Evolutionary conservation across 2,329 filamentous ascomycete species (phyloP).

Genomic region (Aotearoamyces nothofagi): DNA sequence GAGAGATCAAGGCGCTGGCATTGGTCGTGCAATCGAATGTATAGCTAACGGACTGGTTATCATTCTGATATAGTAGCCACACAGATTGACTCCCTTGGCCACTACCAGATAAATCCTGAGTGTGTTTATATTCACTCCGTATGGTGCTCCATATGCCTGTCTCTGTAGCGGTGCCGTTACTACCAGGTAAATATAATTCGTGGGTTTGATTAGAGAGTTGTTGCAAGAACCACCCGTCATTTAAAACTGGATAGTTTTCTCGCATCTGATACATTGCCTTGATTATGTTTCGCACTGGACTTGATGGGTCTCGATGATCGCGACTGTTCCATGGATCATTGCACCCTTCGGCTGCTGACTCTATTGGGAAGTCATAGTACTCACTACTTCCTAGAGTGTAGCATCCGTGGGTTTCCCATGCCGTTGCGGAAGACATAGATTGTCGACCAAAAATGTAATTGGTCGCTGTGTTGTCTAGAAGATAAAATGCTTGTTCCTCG

Average conservation of each 20-base stretch:
- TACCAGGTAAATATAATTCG: slow-evolving; percentile 34
- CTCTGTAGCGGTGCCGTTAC: slow-evolving; percentile 33
- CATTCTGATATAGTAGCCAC: slow-evolving; percentile 36
- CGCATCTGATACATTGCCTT: slow-evolving; percentile 47
- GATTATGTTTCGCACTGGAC: slow-evolving; percentile 41
- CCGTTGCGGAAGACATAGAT: slow-evolving; percentile 42
- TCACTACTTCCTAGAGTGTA: slow-evolving; percentile 39
- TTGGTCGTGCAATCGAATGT: slow-evolving; percentile 36
- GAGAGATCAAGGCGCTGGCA: slow-evolving; percentile 32
- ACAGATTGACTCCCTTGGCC: slow-evolving; percentile 28
- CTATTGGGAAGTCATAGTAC: slow-evolving; percentile 41
- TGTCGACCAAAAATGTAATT: slow-evolving; percentile 53
- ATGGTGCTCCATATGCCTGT: slow-evolving; percentile 45
- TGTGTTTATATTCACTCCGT: slow-evolving; percentile 30
- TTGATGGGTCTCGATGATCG: slow-evolving; percentile 46
- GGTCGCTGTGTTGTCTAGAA: slow-evolving; percentile 44
- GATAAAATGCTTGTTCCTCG: slow-evolving; percentile 49
- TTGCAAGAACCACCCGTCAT: slow-evolving; percentile 39
- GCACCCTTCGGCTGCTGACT: slow-evolving; percentile 36
- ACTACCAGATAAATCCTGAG: slow-evolving; percentile 32
- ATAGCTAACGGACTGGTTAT: slow-evolving; percentile 32
- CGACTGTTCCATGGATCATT: slow-evolving; percentile 38
- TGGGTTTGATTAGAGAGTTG: slow-evolving; percentile 39
- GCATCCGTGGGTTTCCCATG: slow-evolving; percentile 50
- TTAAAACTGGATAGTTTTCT: slow-evolving; percentile 36